Conservation (phyloP, 2,329 filamentous ascomycete genomes). For the Aspergillus sp. region DNA sequence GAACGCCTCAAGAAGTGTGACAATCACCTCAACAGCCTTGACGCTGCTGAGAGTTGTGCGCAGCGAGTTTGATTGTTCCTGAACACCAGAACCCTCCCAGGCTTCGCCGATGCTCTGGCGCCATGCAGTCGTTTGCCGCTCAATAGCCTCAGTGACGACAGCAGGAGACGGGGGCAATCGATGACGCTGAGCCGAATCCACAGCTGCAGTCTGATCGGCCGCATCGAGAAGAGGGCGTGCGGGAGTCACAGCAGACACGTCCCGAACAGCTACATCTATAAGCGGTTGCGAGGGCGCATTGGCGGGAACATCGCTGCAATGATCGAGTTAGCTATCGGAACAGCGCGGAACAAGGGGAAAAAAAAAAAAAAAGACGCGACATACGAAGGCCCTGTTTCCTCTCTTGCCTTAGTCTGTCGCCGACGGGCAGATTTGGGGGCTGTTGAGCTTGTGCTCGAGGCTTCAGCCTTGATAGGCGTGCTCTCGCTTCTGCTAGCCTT, state of each 20-base stretch:
- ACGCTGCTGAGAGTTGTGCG: conserved; percentile 69
- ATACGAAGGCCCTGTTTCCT: conserved; percentile 32
- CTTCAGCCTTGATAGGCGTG: conserved; percentile 25
- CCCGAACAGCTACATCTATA: neutral
- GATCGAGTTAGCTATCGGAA: neutral
- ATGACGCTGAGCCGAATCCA: conserved; percentile 1
- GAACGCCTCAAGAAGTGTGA: conserved; percentile 68
- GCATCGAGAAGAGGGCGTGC: conserved; percentile 1
- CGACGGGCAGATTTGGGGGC: conserved; percentile 35
- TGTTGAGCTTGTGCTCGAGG: neutral
- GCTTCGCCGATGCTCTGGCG: conserved; percentile 34
- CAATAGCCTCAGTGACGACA: conserved; percentile 66
- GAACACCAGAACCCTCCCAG: conserved; percentile 37
- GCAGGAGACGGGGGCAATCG: conserved; percentile 42
- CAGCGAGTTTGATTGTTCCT: conserved; percentile 58
- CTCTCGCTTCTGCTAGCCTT: conserved; percentile 41
- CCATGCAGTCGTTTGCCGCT: conserved; percentile 55
- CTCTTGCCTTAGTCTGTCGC: conserved; percentile 33
- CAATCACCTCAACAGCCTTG: conserved; percentile 66
- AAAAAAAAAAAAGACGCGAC: neutral
- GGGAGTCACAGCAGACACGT: neutral
- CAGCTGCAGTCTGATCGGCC: conserved; percentile 16
- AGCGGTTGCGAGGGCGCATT: neutral
- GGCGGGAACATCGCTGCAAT: conserved; percentile 15
- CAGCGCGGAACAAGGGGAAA: neutral